Percentiles rank a stretch among this genome's conserved stretches.
Evolutionary conservation across 2,329 filamentous ascomycete genomes (phyloP).

Genomic region (Fusarium sp.): DNA sequence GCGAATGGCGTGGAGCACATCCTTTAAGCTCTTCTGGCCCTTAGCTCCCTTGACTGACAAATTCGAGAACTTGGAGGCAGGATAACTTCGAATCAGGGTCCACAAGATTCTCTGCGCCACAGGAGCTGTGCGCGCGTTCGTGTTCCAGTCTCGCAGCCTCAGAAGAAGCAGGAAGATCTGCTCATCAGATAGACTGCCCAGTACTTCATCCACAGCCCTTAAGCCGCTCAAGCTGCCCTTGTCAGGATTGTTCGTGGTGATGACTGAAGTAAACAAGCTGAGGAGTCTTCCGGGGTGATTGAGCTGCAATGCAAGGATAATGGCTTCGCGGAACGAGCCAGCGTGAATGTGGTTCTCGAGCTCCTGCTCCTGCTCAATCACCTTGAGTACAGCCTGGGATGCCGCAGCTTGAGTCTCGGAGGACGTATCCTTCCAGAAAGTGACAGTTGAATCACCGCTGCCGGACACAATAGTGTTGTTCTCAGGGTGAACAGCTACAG

Average conservation of each 20-base stretch:
- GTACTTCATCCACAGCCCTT: slow-evolving; percentile 82
- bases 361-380: slow-evolving; percentile 94
- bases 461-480: slow-evolving; percentile 86
- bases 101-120: slow-evolving; percentile 88
- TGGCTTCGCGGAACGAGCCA: slow-evolving; percentile 91
- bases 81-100: slow-evolving; percentile 83
- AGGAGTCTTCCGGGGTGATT: slow-evolving; percentile 93
- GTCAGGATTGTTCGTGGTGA: slow-evolving; percentile 71
- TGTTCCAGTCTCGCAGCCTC: slow-evolving; percentile 95
- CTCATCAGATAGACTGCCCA: slow-evolving; percentile 81
- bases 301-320: slow-evolving; percentile 89
- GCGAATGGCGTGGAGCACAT: slow-evolving; percentile 86
- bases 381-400: slow-evolving; percentile 77
- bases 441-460: slow-evolving; percentile 90
- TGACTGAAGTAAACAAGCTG: slow-evolving; percentile 82
- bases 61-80: slow-evolving; percentile 79
- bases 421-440: slow-evolving; percentile 96
- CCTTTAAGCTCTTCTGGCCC: slow-evolving; percentile 76
- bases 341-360: slow-evolving; percentile 91
- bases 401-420: slow-evolving; percentile 80
- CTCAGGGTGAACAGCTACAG: slow-evolving; percentile 77
- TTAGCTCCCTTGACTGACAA: slow-evolving; percentile 69
- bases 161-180: slow-evolving; percentile 87
- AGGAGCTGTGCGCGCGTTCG: slow-evolving; percentile 86
- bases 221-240: slow-evolving; percentile 72